Conservation (phyloP, 768 basidiomycete genomes). For the Boletus bicolor region DNA sequence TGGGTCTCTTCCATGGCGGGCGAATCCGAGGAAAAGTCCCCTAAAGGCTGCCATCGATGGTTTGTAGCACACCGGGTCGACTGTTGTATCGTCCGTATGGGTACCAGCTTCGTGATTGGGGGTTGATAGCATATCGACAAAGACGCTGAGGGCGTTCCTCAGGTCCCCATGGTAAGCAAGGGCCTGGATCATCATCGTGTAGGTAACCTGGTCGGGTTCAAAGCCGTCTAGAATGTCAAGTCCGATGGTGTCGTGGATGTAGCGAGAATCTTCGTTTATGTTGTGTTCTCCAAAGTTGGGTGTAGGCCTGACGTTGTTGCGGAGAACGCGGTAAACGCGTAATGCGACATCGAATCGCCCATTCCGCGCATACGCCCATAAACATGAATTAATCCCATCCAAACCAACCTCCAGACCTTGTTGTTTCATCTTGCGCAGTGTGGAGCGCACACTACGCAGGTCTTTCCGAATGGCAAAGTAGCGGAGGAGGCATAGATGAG, state of each 20-base stretch:
- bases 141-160: slow-evolving; percentile 47
- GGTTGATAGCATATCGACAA: slow-evolving; percentile 64
- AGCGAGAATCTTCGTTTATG: slow-evolving; percentile 33
- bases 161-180: slow-evolving; percentile 73
- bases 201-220: slow-evolving; percentile 64
- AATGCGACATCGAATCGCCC: slow-evolving; percentile 52
- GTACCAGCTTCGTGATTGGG: slow-evolving; percentile 38
- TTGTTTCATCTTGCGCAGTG: slow-evolving; percentile 49
- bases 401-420: slow-evolving; percentile 52
- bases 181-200: slow-evolving; percentile 63
- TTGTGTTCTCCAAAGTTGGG: slow-evolving; percentile 33
- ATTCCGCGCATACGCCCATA: slow-evolving; percentile 64
- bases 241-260: slow-evolving; percentile 42
- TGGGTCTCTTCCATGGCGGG: slow-evolving; percentile 47
- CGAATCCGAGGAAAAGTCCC: slow-evolving; percentile 73
- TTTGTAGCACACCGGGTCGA: slow-evolving; percentile 31
- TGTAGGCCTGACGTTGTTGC: slow-evolving; percentile 47
- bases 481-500: slow-evolving; percentile 56
- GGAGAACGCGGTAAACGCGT: slow-evolving; percentile 62
- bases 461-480: slow-evolving; percentile 50
- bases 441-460: slow-evolving; percentile 52
- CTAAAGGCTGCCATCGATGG: slow-evolving; percentile 59
- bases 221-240: slow-evolving; percentile 43
- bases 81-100: slow-evolving; percentile 26
- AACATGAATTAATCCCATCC: slow-evolving; percentile 65